phyloP scores from a whole-genome alignment of 1,284 basidiomycete species.

The Malassezia obtusa region DNA sequence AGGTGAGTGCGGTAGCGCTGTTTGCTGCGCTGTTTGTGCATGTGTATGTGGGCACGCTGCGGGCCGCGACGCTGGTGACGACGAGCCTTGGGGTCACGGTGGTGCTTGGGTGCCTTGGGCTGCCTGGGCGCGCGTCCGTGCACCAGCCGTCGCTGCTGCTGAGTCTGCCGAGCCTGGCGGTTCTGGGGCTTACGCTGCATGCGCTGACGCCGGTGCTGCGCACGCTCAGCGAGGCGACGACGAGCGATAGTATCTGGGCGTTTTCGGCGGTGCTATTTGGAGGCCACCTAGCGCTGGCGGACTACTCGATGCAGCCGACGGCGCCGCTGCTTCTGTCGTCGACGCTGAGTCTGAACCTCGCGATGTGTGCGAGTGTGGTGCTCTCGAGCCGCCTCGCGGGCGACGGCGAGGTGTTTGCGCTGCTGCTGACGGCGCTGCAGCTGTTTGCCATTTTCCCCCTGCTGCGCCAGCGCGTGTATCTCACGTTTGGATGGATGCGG shows the following conservation, averaged over 20 bases:
- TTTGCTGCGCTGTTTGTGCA: constrained; percentile 32
- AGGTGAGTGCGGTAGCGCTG: constrained; percentile 20
- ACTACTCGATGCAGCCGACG: constrained; percentile 52
- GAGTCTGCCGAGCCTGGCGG: constrained; percentile 27
- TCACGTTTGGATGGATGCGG: background rate
- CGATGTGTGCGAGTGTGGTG: constrained; percentile 84
- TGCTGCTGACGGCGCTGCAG: constrained; percentile 66
- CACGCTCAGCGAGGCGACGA: constrained; percentile 86
- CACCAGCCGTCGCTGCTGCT: background rate
- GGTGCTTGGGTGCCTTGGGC: background rate
- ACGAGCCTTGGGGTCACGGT: background rate
- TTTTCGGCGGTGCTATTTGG: constrained; percentile 62
- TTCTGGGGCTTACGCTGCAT: constrained; percentile 77
- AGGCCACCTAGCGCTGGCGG: constrained; percentile 59
- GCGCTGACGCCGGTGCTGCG: constrained; percentile 81
- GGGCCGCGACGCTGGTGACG: constrained; percentile 9
- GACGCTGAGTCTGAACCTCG: constrained; percentile 86
- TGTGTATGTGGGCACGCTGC: constrained; percentile 17
- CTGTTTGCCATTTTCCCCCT: constrained; percentile 30
- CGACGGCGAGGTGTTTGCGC: constrained; percentile 76
- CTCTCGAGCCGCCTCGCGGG: constrained; percentile 77
- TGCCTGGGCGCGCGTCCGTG: background rate
- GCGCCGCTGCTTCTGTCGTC: constrained; percentile 51
- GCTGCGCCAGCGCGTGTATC: constrained; percentile 6
- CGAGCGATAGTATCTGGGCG: constrained; percentile 93